Conservation (phyloP, 1,284 basidiomycete species). For the Ustilago lituana region DNA sequence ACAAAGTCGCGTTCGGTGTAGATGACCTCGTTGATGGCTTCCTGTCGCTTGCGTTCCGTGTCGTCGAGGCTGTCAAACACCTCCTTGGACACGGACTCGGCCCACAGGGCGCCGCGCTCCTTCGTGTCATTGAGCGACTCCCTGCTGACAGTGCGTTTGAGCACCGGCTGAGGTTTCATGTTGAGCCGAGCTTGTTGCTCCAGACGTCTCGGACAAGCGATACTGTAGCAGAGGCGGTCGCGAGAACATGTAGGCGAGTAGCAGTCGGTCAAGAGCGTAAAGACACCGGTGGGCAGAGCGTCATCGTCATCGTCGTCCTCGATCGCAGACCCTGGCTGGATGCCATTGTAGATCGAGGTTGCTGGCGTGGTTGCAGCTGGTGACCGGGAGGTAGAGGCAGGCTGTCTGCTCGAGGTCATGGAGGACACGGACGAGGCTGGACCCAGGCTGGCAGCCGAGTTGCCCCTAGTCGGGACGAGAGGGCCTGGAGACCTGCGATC, state of each 20-base stretch:
- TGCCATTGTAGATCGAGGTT: slow-evolving; percentile 59
- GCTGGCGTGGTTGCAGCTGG: slow-evolving; percentile 54
- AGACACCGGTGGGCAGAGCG: slow-evolving; percentile 89
- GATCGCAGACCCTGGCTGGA: slow-evolving; percentile 33
- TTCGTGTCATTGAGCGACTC: slow-evolving; percentile 85
- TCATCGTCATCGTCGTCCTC: slow-evolving; percentile 69
- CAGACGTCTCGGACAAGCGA: slow-evolving; percentile 90
- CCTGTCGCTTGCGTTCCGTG: slow-evolving; percentile 92
- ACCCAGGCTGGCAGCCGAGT: slow-evolving; percentile 39
- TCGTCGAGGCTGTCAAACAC: slow-evolving; percentile 91
- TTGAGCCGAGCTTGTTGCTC: slow-evolving; percentile 89
- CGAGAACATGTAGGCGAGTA: slow-evolving; percentile 97
- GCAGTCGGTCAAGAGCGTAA: slow-evolving; percentile 95
- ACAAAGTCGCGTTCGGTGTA: slow-evolving; percentile 99
- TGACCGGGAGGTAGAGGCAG: slow-evolving; percentile 43
- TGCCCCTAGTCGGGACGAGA: slow-evolving; percentile 25
- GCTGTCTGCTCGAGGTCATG: slow-evolving; percentile 59
- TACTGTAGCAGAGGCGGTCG: slow-evolving; percentile 92
- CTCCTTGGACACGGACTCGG: slow-evolving; percentile 93
- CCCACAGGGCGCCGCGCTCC: slow-evolving; percentile 81
- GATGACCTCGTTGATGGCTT: slow-evolving; percentile 98
- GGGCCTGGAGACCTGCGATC: slow-evolving; percentile 23
- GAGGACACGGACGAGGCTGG: slow-evolving; percentile 40
- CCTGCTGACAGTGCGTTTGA: slow-evolving; percentile 77
- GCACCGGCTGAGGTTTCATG: slow-evolving; percentile 88